Base-by-base conservation (phyloP, 2,329 filamentous ascomycete species). In the Aureobasidium pullulans region DNA sequence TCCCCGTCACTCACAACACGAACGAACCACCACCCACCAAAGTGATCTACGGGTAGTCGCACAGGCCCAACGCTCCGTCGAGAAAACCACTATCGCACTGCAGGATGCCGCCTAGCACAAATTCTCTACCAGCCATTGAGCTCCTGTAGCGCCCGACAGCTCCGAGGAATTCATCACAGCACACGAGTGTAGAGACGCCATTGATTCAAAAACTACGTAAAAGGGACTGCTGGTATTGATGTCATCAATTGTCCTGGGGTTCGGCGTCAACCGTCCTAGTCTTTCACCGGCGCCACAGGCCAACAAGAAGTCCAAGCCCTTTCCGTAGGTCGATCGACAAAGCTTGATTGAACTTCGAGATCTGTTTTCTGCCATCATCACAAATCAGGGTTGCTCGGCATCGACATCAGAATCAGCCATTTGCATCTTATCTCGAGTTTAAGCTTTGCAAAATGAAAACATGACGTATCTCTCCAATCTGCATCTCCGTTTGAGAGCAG, bases 301-400 rank as follows among this genome's bases (percentile, higher is more conserved):
- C 52, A 23, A 4, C 52, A 56, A 56, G 52, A 40, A 56, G 52
- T 44, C 52, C 52, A 56, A 56, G 52, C 52, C 52, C 39, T 16
- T 56, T 56, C 40, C 16, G 40, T 40, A 16, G 3, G 10, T 15
- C 39, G 52, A 56, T 56, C 52, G 19, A 1, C 11, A 28, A 56
- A 56, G 52, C 52, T 56, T 56, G 52, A 29, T 29, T 37, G 16
- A 11, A 56, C 40, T 29, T 44, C 40, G 39, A 19, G 52, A 56
- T 36, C 52, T 15, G 34, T 9, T n/a, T 8, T 13, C 15, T 19
- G 10, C 29, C 50, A 42, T 42, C 36, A 42, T 32, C 13, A 7
- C 39, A 42, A 42, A 16, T 42, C n/a, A 19, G 34, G 34, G 28
- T 50, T 29, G 23, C 43, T 43, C 50, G 39, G 50, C 50, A 54